Evolutionary conservation across 345 rosid genomes (phyloP).

Genomic region (Citrus trifoliata): DNA sequence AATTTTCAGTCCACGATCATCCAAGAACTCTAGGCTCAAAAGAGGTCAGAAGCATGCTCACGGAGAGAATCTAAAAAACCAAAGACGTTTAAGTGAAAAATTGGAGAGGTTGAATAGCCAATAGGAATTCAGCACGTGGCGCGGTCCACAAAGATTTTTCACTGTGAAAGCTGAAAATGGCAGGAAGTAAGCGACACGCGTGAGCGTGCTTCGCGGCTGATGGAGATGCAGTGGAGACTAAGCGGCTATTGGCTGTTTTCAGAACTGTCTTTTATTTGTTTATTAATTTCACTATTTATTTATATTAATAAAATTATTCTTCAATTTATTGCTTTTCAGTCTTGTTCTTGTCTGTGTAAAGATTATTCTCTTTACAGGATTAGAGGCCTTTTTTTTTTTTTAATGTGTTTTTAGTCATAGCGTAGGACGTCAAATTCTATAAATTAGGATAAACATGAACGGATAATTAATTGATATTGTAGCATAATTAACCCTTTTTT

Average conservation of each 20-base stretch:
- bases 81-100: background rate
- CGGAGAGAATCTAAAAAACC: no score
- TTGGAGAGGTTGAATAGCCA: background rate
- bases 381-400: no score
- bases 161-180: constrained; percentile 1
- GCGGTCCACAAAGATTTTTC: background rate
- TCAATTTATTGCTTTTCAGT: constrained; percentile 9
- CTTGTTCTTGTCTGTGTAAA: background rate
- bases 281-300: background rate
- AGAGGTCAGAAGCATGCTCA: background rate
- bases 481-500: no score
- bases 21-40: background rate
- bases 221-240: background rate
- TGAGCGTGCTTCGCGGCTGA: constrained; percentile 27
- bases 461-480: no score
- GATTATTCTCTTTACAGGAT: constrained; percentile 6
- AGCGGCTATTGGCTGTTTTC: background rate
- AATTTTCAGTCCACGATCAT: background rate
- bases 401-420: background rate
- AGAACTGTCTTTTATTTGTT: background rate
- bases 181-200: constrained; percentile 32
- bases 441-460: background rate
- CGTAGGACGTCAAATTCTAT: no score
- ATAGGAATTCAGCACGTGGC: background rate
- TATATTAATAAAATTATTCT: background rate